Evolutionary conservation across 129 eudicot genomes (phyloP).

Genomic region (Ambrosia trifida): DNA sequence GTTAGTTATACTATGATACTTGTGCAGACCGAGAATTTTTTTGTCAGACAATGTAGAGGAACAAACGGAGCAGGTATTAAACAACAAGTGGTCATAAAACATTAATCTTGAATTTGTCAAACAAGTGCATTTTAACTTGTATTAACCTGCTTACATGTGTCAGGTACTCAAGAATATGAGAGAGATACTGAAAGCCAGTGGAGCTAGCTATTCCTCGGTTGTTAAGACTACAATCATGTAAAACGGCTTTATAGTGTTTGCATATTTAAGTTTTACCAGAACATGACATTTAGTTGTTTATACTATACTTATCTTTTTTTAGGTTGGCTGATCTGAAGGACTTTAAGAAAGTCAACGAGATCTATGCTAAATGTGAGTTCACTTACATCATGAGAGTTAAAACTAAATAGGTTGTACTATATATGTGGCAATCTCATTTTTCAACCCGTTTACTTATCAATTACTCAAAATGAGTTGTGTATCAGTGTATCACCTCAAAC

Average conservation of each 20-base stretch:
- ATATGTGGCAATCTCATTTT: too few relatives aligned
- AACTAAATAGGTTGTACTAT: too few relatives aligned
- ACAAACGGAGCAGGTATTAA: slow-evolving; percentile 92
- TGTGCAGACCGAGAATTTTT: slow-evolving; percentile 87
- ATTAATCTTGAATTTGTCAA: not conserved
- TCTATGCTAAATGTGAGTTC: slow-evolving; percentile 92
- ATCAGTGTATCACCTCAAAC: too few relatives aligned
- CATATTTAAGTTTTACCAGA: not conserved
- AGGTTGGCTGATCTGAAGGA: slow-evolving; percentile 98
- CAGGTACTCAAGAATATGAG: slow-evolving; percentile 97
- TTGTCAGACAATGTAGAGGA: slow-evolving; percentile 81
- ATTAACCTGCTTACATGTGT: slow-evolving; percentile 1
- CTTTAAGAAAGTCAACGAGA: slow-evolving; percentile 92
- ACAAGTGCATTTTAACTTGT: not conserved
- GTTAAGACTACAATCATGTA: slow-evolving; percentile 96
- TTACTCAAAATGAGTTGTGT: too few relatives aligned
- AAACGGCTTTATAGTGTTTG: slow-evolving; percentile 8
- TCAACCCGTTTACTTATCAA: too few relatives aligned
- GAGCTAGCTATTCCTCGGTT: slow-evolving; percentile 86
- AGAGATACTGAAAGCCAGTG: slow-evolving; percentile 92
- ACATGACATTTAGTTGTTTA: not conserved
- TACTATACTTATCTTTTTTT: slow-evolving; percentile 21
- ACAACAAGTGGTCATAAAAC: not conserved
- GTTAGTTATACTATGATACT: slow-evolving; percentile 22
- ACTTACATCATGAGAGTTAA: too few relatives aligned